Evolutionary conservation across 495 filamentous ascomycete species (phyloP).

Genomic region (Penicillium robsamsonii): DNA sequence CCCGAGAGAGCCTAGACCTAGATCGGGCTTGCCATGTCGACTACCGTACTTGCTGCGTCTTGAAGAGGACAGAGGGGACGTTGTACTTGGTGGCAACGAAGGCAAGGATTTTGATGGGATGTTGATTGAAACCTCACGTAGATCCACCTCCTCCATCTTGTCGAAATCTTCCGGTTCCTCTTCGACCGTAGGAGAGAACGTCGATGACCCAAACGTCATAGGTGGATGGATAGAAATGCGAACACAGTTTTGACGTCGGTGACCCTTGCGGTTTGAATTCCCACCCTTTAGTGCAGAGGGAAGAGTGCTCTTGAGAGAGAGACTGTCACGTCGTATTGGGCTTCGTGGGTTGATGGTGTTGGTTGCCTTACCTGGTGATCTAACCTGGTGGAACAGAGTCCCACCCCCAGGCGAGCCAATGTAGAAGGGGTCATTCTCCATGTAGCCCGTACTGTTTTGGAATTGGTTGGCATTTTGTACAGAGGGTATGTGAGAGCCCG

Average conservation of each 20-base stretch:
- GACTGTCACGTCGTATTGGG: conserved; percentile 24
- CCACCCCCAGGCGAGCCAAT: conserved; percentile 20
- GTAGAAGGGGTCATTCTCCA: conserved; percentile 35
- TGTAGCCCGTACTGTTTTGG: conserved; percentile 29
- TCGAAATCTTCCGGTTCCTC: conserved; percentile 39
- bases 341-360: conserved; percentile 22
- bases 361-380: conserved; percentile 17
- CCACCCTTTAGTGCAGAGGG: conserved; percentile 42
- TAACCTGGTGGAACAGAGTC: conserved; percentile 19
- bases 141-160: conserved; percentile 29
- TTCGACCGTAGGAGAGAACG: conserved; percentile 41
- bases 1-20: conserved; percentile 23
- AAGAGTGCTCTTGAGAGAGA: conserved; percentile 25
- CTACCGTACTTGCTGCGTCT: conserved; percentile 22
- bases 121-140: conserved; percentile 27
- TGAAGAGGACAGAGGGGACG: conserved; percentile 23
- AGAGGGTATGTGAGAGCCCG: conserved; percentile 21
- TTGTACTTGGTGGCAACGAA: conserved; percentile 17
- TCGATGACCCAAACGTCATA: conserved; percentile 35
- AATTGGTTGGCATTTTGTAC: conserved; percentile 31
- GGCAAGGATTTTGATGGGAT: conserved; percentile 11
- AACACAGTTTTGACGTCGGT: conserved; percentile 49
- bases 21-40: conserved; percentile 23
- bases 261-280: conserved; percentile 40
- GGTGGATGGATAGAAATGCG: conserved; percentile 49